Evolutionary conservation across 768 basidiomycete species (phyloP).

Genomic region (Panaeolus cyanescens): DNA sequence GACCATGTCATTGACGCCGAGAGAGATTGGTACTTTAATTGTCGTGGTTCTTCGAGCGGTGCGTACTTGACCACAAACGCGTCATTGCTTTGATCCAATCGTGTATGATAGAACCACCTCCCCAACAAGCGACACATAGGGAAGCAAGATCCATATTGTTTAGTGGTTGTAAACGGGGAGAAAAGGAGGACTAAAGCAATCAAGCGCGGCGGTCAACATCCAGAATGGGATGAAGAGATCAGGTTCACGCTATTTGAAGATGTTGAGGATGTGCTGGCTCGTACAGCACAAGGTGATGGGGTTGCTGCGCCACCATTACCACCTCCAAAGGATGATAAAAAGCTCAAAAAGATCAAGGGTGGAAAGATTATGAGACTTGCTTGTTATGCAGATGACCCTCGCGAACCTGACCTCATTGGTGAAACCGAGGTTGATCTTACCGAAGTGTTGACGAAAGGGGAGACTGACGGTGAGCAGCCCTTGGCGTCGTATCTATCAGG

Average conservation of each 20-base stretch:
- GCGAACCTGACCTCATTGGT: constrained; percentile 95
- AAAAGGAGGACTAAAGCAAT: constrained; percentile 91
- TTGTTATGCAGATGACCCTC: constrained; percentile 93
- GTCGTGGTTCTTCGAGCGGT: constrained; percentile 94
- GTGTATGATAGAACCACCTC: constrained; percentile 66
- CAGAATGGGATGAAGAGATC: constrained; percentile 98
- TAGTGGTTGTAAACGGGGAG: constrained; percentile 76
- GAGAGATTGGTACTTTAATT: constrained; percentile 90
- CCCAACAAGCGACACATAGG: constrained; percentile 92
- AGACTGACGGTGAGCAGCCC: constrained; percentile 82
- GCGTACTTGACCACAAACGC: constrained; percentile 35
- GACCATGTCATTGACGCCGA: constrained; percentile 59
- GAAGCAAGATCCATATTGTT: constrained; percentile 97
- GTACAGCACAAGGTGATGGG: constrained; percentile 39
- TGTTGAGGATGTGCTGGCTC: constrained; percentile 50
- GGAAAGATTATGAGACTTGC: constrained; percentile 76
- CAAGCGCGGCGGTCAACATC: constrained; percentile 96
- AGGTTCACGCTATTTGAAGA: constrained; percentile 90
- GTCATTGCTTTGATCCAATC: constrained; percentile 17
- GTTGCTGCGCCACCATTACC: constrained; percentile 56
- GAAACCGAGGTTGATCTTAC: constrained; percentile 87
- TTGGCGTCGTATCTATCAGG: neutral
- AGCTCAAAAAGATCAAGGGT: constrained; percentile 59
- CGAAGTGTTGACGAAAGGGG: constrained; percentile 90
- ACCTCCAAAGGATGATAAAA: constrained; percentile 63